Base-by-base conservation (phyloP, 371 early-diverging fungal genomes). In the Apophysomyces sp. region DNA sequence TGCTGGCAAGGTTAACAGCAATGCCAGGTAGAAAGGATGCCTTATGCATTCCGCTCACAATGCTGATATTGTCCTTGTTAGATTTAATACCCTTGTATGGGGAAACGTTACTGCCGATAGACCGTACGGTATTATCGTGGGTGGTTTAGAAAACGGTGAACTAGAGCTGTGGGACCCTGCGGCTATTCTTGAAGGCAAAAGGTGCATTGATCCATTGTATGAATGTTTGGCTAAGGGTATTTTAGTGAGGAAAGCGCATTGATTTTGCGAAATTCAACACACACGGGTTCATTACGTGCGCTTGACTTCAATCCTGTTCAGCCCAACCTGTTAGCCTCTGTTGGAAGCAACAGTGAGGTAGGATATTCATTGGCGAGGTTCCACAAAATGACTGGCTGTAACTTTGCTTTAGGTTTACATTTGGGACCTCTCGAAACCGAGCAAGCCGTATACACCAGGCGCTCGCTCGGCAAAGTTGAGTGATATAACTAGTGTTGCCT, bases 61-160 rank as follows among this genome's bases (percentile, higher is more conserved):
- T 21, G 8, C 24, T 44, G 21, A 44, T 21, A 16, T 9, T n/a
- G 26, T 13, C 18, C 51, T 3, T 28, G 24, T 31, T 54, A 81
- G 81, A 73, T 81, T 81, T 61, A 93, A 96, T 71, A 92, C 95
- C 5, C 76, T 97, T 49, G 93, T 89, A 16, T 98, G 98, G 97
- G 85, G 88, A 53, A 66, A 67, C 67, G 72, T 76, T 58, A 70
- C 82, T 21, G 65, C 79, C 18, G 84, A 81, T 24, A 77, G 82
- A 24, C 79, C 88, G 11, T 81, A 87, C 56, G 97, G 98, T 61
- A 77, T 96, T 11, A 78, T 98, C 62, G 99, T 94, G 5, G 96
- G 96, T 63, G 99, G 98, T 55, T 86, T 96, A 86, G 98, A 97
- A 73, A 94, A 91, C 76, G 97, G 97, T 40, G 92, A 94, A 62